phyloP scores from a whole-genome alignment of 768 basidiomycete species.

The Naganishia antarctica region DNA sequence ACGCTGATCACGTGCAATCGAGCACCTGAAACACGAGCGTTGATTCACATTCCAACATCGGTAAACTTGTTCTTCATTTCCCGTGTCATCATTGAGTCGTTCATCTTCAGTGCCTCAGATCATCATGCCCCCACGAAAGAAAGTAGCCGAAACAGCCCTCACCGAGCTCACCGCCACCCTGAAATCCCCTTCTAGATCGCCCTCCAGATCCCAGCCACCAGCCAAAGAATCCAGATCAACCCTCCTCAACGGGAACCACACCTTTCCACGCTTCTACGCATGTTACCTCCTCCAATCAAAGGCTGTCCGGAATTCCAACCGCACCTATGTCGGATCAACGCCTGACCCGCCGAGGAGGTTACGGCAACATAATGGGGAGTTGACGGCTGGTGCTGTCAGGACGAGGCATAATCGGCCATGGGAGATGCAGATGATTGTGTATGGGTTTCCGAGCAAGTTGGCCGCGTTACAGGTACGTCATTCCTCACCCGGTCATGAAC shows the following conservation, averaged over 20 bases:
- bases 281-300: conserved; percentile 72
- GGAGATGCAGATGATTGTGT: conserved; percentile 75
- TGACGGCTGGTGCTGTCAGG: conserved; percentile 63
- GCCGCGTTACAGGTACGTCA: conserved; percentile 55
- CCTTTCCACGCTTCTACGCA: conserved; percentile 62
- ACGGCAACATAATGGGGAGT: conserved; percentile 74
- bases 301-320: conserved; percentile 1
- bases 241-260: conserved; percentile 45
- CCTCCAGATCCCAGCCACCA: neutral
- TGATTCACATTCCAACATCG: neutral
- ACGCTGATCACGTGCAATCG: too few species aligned
- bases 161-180: neutral
- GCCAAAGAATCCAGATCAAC: conserved; percentile 36
- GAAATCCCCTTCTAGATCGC: neutral
- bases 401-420: conserved; percentile 19
- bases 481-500: too few species aligned
- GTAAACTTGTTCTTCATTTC: too few species aligned
- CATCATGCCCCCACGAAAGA: conserved; percentile 3
- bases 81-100: too few species aligned
- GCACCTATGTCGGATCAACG: conserved; percentile 50
- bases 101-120: neutral
- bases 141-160: neutral
- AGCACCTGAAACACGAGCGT: conserved; percentile 17
- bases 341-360: conserved; percentile 51
- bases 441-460: conserved; percentile 71